Percentiles rank a stretch among this genome's conserved stretches.
Evolutionary conservation across 768 basidiomycete species (phyloP).

Genomic region (Phaeotremella fagi): DNA sequence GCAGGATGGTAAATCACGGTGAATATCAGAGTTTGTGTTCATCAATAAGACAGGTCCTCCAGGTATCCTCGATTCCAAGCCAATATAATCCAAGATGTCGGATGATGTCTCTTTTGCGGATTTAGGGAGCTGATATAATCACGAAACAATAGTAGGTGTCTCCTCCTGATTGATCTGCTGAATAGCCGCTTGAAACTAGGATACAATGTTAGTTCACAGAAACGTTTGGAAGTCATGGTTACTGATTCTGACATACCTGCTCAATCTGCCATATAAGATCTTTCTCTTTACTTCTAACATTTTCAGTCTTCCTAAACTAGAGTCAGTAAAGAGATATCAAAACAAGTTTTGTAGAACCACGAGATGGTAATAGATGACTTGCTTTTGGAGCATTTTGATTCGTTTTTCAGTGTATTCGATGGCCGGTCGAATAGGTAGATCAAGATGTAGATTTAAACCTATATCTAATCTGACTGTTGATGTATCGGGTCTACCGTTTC

Average conservation of each 20-base stretch:
- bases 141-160: too few species aligned
- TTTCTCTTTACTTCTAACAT: conserved; percentile 13
- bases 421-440: conserved; percentile 12
- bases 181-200: not conserved
- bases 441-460: conserved; percentile 25
- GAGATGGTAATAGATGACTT: not conserved
- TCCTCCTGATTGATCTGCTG: not conserved
- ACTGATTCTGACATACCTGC: conserved; percentile 29
- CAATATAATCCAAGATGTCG: too few species aligned
- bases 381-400: conserved; percentile 19
- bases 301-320: not conserved
- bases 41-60: too few species aligned
- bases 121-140: too few species aligned
- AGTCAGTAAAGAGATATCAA: too few species aligned
- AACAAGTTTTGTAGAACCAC: too few species aligned
- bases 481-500: conserved; percentile 9
- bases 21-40: too few species aligned
- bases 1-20: too few species aligned
- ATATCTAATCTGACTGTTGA: conserved; percentile 17
- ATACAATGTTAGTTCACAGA: too few species aligned
- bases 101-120: too few species aligned
- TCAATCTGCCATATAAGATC: conserved; percentile 31
- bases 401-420: conserved; percentile 14
- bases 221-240: not conserved
- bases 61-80: too few species aligned